Evolutionary conservation across 2,329 filamentous ascomycete species (phyloP), one percentile per base, ranked within the genome.

Genomic region (Aspergillus phoenicis): DNA sequence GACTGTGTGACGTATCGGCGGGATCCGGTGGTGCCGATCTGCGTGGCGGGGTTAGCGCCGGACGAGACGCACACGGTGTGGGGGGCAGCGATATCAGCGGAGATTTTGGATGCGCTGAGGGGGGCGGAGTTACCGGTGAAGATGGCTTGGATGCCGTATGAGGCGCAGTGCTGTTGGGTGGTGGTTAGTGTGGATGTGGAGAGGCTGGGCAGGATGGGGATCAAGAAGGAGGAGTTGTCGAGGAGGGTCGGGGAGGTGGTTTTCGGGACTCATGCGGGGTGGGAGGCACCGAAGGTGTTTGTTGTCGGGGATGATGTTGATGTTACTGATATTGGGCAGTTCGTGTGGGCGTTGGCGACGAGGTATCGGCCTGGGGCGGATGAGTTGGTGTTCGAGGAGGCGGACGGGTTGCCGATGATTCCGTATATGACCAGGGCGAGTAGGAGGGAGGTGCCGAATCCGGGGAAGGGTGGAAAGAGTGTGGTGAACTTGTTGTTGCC

Each of bases 1-100:
- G 61, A 68, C 52, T 56, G 60, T 22, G 60, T 68, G 17, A 68
- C 67, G 8, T 64, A 68, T 43, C 59, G 66, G 7, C 62, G 10
- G 28, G 13, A 52, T 36, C 51, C 51, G n/a, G 61, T 67, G 13
- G 26, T 67, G 17, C 65, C 65, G 10, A 66, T 67, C 30, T 61
- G 58, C 52, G 57, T 66, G 5, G 56, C 65, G 64, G 65, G 28
- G 48, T 57, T 8, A 43, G 63, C 22, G 55, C 66, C 22, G 64
- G 39, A 68, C 20, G 66, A 68, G 47, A 68, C 41, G n/a, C 65
- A 67, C 49, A 68, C 66, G 3, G 59, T 68, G 17, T 66, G 65
- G 62, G 63, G 56, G 15, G 54, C 62, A 2, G 62, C 64, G 57
- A 59, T 62, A 11, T 62, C 62, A 3, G 65, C 66, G 17, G 65